A percentile compares a stretch with the other conserved stretches of the same genome.
Evolutionary conservation across 768 basidiomycete genomes (phyloP).

Genomic region (Cystofilobasidium macerans): DNA sequence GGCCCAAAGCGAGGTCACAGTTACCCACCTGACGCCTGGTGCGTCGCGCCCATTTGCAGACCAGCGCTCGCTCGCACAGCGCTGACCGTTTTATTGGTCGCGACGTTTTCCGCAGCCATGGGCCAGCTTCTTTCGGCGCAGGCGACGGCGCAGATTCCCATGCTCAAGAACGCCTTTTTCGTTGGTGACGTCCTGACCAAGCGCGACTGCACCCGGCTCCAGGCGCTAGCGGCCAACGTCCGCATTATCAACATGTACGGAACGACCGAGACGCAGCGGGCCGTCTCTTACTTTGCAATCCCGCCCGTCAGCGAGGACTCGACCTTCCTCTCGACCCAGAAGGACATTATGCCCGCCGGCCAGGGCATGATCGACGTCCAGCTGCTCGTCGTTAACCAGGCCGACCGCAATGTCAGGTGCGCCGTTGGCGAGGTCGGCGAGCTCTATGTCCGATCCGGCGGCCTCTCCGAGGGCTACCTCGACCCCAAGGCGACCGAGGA

Average conservation of each 20-base stretch:
- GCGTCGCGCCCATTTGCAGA: no score
- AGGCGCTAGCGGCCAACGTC: slow-evolving; percentile 81
- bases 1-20: slow-evolving; percentile 75
- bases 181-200: slow-evolving; percentile 99
- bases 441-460: slow-evolving; percentile 94
- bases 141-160: slow-evolving; percentile 68
- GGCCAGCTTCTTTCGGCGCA: slow-evolving; percentile 92
- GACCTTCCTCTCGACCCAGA: slow-evolving; percentile 83
- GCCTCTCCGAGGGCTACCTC: slow-evolving; percentile 87
- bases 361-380: slow-evolving; percentile 97
- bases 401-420: slow-evolving; percentile 70
- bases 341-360: slow-evolving; percentile 96
- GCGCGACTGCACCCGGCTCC: slow-evolving; percentile 87
- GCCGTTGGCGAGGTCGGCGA: slow-evolving; percentile 95
- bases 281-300: slow-evolving; percentile 92
- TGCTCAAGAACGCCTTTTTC: slow-evolving; percentile 84
- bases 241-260: slow-evolving; percentile 99
- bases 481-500: slow-evolving; percentile 68
- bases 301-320: slow-evolving; percentile 71
- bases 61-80: no score
- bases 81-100: no score
- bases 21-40: slow-evolving; percentile 89
- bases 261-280: slow-evolving; percentile 96
- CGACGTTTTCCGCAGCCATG: slow-evolving; percentile 65
- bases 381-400: slow-evolving; percentile 85